Base-by-base conservation (phyloP, 176 grass and related monocot species). In the Carex kokanica region DNA sequence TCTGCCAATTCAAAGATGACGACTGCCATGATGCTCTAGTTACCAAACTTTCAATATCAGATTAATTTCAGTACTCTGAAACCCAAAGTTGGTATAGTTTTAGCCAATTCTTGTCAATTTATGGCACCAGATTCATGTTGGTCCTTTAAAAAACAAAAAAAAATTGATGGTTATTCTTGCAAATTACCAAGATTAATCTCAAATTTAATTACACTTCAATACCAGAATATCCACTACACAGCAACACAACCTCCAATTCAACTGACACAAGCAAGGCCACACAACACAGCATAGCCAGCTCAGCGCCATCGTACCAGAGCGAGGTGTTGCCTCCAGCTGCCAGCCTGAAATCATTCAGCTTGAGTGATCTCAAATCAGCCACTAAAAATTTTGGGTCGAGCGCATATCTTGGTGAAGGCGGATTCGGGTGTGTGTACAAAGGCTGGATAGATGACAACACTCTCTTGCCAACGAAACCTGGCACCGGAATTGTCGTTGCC, bases 391-490 rank as follows among this genome's bases (percentile, higher is more conserved):
- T 97, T 43, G 86, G 88, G 0, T 89, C 94, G 3, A 89, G 43
- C 8, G 81, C 88, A 1, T 92, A 87, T 78, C 90, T 97, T 0
- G 94, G 94, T 2, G 94, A 97, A 90, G 94, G 94, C 40, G 94
- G 94, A 10, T 97, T 97, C 78, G 94, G 92, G 27, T 91, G 88
- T 78, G 94, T 97, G 18, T 97, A 89, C 84, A 97, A 97, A 87
- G 94, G 94, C 0, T 97, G 94, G 94, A 88, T 97, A 53, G 92
- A 97, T 85, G 92, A 91, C 83, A 61, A 81, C 20, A 92, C 80
- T 63, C 81, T 94, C 38, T 60, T 64, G 16, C 90, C 94, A 10
- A 87, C 94, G 14, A 94, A 65, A 81, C 85, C 88, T 2, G 94
- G 94, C 32, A 73, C 81, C 1, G 92, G 90, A n/a, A 85, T 80